Evolutionary conservation across 2,329 filamentous ascomycete genomes (phyloP).

Genomic region (Fusarium fujikuroi): DNA sequence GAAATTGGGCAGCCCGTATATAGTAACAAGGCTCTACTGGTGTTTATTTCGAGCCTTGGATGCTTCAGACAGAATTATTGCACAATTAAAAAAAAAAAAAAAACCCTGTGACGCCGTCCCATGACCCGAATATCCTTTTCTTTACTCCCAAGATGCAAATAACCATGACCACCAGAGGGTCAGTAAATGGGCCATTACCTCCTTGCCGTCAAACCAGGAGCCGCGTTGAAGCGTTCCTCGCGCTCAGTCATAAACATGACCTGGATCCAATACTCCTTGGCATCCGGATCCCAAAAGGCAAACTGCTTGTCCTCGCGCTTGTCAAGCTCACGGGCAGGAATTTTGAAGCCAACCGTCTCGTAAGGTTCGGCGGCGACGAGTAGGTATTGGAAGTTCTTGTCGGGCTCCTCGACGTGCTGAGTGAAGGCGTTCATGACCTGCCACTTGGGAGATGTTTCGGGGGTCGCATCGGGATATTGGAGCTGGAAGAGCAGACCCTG

Average conservation of each 20-base stretch:
- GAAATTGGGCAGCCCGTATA: neutral
- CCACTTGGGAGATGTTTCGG: slow-evolving; percentile 80
- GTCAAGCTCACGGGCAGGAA: slow-evolving; percentile 93
- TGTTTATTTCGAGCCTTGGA: neutral
- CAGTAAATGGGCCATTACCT: slow-evolving; percentile 45
- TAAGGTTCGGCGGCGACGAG: slow-evolving; percentile 97
- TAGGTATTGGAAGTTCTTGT: slow-evolving; percentile 94
- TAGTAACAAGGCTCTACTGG: neutral
- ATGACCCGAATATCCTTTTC: slow-evolving; percentile 15
- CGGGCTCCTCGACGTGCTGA: slow-evolving; percentile 93
- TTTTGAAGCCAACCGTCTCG: slow-evolving; percentile 96
- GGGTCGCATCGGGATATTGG: slow-evolving; percentile 90
- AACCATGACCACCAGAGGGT: neutral
- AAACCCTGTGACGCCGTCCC: slow-evolving; percentile 33
- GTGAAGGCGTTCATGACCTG: slow-evolving; percentile 98
- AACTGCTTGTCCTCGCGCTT: slow-evolving; percentile 88
- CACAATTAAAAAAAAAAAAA: neutral
- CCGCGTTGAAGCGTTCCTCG: slow-evolving; percentile 84
- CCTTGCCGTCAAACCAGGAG: slow-evolving; percentile 67
- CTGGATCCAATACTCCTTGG: slow-evolving; percentile 97
- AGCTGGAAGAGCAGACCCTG: slow-evolving; percentile 94
- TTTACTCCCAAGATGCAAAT: slow-evolving; percentile 24
- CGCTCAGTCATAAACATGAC: slow-evolving; percentile 98
- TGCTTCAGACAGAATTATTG: neutral
- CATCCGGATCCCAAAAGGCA: slow-evolving; percentile 94